These are phyloP conservation scores for Capsicum rhomboideum DNA, from an alignment of 257 asterid species.

Conservation along the genomic window DNA sequence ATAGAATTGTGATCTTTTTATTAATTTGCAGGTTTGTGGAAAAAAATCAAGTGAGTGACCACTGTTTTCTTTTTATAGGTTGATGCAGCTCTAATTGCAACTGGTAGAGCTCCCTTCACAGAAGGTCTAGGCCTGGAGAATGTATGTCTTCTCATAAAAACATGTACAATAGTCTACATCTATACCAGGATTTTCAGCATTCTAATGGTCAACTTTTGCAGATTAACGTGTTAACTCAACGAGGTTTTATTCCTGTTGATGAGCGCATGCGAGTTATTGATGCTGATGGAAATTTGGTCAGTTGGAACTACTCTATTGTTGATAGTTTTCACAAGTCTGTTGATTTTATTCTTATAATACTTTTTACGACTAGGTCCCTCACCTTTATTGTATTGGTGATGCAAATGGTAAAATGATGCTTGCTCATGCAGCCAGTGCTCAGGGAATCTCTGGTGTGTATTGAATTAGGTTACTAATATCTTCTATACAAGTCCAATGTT, in stretches of 20 bases:
- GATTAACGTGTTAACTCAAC: conserved; percentile 82
- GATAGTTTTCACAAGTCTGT: neutral
- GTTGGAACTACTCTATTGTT: conserved; percentile 10
- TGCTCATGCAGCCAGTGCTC: conserved; percentile 99
- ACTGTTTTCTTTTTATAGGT: conserved; percentile 40
- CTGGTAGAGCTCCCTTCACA: conserved; percentile 96
- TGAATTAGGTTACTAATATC: neutral
- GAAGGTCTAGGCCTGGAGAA: conserved; percentile 93
- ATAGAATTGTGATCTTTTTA: neutral
- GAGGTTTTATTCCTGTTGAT: conserved; percentile 89
- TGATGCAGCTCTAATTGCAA: conserved; percentile 97
- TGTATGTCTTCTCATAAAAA: conserved; percentile 25
- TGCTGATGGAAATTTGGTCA: conserved; percentile 73
- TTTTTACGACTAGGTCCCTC: conserved; percentile 63
- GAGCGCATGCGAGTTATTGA: conserved; percentile 94
- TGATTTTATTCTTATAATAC: neutral
- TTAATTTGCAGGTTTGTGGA: neutral
- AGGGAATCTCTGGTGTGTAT: conserved; percentile 67
- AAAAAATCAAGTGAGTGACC: neutral
- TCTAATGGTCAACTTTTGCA: conserved; percentile 12
- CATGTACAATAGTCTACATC: conserved; percentile 2
- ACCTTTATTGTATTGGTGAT: conserved; percentile 94
- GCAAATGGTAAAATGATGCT: conserved; percentile 99
- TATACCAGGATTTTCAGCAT: conserved; percentile 7
- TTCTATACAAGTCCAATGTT: conserved; percentile 2